Evolutionary conservation across 2,329 filamentous ascomycete species (phyloP), one percentile per base, ranked within the genome.

Genomic region (Coniochaeta prunicola): DNA sequence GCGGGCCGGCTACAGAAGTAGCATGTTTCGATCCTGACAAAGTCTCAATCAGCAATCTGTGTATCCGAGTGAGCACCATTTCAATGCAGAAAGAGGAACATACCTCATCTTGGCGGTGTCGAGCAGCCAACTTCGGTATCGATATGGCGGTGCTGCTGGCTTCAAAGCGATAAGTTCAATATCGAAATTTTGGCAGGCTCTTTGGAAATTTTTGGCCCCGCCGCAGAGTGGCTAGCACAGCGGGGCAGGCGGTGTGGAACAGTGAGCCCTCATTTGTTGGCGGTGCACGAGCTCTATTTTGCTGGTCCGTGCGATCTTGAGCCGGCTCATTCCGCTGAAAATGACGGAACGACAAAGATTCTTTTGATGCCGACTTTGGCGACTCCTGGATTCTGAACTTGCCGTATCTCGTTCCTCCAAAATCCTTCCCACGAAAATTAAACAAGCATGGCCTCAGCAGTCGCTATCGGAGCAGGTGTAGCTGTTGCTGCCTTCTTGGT

Each of bases 1-100:
- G 78, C 74, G 65, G 79, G 87, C 62, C 83, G 80, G 63, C 83
- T 86, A 73, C 87, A 90, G 72, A 90, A 89, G 70, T 87, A 86
- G 72, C 86, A 90, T 54, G 82, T 86, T 72, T 88, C 85, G 68
- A 83, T 78, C 71, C 80, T 80, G 61, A 15, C n/a, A n/a, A n/a
- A n/a, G 38, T 24, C 28, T n/a, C 13, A 21, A 48, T 53, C 40
- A 53, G 30, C n/a, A 30, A 28, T 15, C 24, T 50, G 40, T 45
- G n/a, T 17, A 9, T 2, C 24, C 12, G 28, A 17, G 28, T 9
- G 5, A 21, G 5, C 21, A 45, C 26, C 19, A 45, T 48, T 12
- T 42, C 34, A n/a, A 17, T 55, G 50, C 19, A 15, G 21, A 28
- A 38, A 10, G 12, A 9, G 4, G 28, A 45, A 17, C 19, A 56